These are phyloP conservation scores for Ceratocystis ficicola DNA, from an alignment of 2,329 filamentous ascomycete species.

Conservation along the genomic window DNA sequence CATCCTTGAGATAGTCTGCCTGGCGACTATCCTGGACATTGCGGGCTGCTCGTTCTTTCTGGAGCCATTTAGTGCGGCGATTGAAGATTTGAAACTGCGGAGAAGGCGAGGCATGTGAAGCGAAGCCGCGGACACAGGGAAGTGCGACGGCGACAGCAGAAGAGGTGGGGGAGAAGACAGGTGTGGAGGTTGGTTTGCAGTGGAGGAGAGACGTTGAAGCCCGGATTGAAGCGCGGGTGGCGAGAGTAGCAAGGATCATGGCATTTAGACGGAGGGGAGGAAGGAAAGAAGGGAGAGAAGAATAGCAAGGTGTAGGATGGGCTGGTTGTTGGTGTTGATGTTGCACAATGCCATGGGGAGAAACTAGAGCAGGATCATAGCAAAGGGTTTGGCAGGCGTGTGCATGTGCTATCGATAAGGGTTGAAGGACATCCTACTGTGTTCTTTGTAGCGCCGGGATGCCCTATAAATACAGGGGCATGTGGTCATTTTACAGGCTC, in stretches of 20 bases:
- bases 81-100: slow-evolving; percentile 77
- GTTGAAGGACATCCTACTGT: background rate
- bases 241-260: slow-evolving; percentile 5
- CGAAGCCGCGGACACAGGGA: slow-evolving; percentile 5
- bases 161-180: background rate
- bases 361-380: background rate
- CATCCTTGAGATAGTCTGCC: slow-evolving; percentile 87
- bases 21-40: slow-evolving; percentile 60
- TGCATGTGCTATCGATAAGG: background rate
- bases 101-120: slow-evolving; percentile 19
- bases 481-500: too few species aligned
- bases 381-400: background rate
- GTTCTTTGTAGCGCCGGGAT: background rate
- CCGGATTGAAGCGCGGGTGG: background rate
- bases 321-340: background rate
- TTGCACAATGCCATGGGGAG: background rate
- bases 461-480: background rate
- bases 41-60: slow-evolving; percentile 73
- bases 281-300: background rate
- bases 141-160: background rate
- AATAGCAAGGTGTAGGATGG: background rate
- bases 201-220: background rate
- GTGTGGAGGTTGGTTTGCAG: background rate
- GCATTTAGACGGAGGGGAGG: background rate
- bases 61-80: slow-evolving; percentile 70